These are phyloP conservation scores for Skeletonema tropicum DNA, from an alignment of 108 stramenopile species.

Conservation along the genomic window DNA sequence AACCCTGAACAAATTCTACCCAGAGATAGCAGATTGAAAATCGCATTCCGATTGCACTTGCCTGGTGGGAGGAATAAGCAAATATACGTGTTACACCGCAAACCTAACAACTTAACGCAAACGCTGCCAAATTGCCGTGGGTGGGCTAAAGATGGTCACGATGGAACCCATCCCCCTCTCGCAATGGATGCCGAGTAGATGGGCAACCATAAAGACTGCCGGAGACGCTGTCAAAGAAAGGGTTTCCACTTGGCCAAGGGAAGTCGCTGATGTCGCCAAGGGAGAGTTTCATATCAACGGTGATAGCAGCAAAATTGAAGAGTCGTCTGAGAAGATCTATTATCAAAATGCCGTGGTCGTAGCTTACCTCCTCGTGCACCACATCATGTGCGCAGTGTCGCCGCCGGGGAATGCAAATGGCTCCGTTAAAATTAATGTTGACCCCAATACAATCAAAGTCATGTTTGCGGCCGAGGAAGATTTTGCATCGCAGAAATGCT, in stretches of 20 bases:
- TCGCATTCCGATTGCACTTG: too few relatives aligned
- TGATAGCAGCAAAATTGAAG: background rate
- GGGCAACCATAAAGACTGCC: background rate
- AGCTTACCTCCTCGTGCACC: background rate
- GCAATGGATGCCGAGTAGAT: background rate
- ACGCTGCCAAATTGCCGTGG: too few relatives aligned
- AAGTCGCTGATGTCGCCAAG: background rate
- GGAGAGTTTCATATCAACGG: background rate
- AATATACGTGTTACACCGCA: too few relatives aligned
- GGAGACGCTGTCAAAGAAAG: background rate
- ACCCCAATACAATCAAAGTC: background rate
- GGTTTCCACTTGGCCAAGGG: background rate
- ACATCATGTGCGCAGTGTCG: background rate
- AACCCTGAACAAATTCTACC: too few relatives aligned
- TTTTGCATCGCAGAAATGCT: background rate
- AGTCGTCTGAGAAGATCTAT: background rate
- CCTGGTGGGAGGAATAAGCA: too few relatives aligned
- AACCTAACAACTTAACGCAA: too few relatives aligned
- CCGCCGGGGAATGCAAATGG: background rate
- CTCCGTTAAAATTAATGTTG: background rate
- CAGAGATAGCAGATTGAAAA: too few relatives aligned
- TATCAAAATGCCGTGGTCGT: constrained; percentile 1
- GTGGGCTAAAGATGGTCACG: background rate
- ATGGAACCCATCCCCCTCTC: background rate
- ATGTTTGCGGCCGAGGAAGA: background rate